Evolutionary conservation across 768 basidiomycete genomes (phyloP), one percentile per base, ranked within the genome.

Genomic region (Boletus rubroflammeus): DNA sequence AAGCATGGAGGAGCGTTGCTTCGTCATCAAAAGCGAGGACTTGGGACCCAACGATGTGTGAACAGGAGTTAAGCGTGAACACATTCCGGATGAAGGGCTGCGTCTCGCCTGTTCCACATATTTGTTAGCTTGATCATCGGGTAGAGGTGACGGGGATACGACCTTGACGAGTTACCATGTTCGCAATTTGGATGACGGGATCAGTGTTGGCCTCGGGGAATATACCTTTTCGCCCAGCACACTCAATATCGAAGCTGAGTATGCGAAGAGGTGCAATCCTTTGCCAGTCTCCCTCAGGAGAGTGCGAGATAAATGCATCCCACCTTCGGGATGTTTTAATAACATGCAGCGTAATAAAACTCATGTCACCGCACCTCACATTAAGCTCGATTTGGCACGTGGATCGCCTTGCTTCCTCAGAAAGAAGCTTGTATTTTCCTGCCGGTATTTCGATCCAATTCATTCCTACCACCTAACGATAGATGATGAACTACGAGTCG

Each of bases 81-180:
- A 98, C 80, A 60, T 99, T 99, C 14, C 96, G 85, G 56, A 99
- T 86, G 72, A 98, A 99, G 0, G 97, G 97, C 54, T 92, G 86
- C 40, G 76, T 77, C 63, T 98, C 95, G 61, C 96, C 95, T 96
- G 61, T 49, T 38, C 10, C 38, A n/a, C 13, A 25, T n/a, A 31
- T 34, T 39, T 26, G 26, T 67, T n/a, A 62, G 50, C 13, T 32
- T 26, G 9, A 13, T 42, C 23, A 23, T 39, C 23, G 21, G 21
- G 42, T 1, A 21, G n/a, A 23, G 1, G 10, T 11, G 6, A 41
- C 3, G 8, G 38, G 2, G 25, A 29, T 3, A 15, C 59, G 74
- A 93, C 95, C 95, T 81, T 99, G 97, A 5, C 90, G 81, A 34
- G 95, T 98, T 11, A 98, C 96, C 97, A 98, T 98, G 69, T 93